These are phyloP conservation scores for Thelephora terrestris DNA, from an alignment of 1,284 basidiomycete genomes.

Conservation along the genomic window DNA sequence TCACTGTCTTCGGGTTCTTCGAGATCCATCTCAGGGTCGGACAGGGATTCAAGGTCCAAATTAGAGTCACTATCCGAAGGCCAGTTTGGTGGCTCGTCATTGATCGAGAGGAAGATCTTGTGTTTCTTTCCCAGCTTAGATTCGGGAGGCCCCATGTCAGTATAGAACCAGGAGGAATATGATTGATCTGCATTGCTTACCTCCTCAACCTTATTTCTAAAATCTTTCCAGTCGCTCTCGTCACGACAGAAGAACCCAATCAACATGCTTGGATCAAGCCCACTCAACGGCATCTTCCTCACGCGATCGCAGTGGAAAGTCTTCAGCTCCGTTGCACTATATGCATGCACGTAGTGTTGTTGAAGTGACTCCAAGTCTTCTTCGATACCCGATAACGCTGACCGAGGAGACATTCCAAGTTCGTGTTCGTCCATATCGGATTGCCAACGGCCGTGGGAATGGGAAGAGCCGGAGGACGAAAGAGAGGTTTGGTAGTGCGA, in stretches of 20 bases:
- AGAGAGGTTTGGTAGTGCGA: constrained; percentile 13
- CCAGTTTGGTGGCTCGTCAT: constrained; percentile 82
- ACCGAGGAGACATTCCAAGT: constrained; percentile 13
- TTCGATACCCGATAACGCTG: constrained; percentile 9
- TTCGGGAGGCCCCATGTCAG: not conserved
- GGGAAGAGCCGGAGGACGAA: constrained; percentile 24
- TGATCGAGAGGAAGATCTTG: constrained; percentile 71
- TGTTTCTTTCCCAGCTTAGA: constrained; percentile 32
- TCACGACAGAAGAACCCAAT: constrained; percentile 84
- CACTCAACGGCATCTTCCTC: constrained; percentile 84
- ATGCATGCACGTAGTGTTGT: constrained; percentile 56
- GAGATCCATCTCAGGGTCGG: constrained; percentile 58
- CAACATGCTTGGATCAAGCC: constrained; percentile 96
- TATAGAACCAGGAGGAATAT: constrained; percentile 3
- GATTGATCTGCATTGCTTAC: constrained; percentile 27
- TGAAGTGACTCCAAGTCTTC: constrained; percentile 35
- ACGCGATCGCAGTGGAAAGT: constrained; percentile 94
- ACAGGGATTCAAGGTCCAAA: constrained; percentile 72
- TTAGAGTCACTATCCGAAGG: constrained; percentile 58
- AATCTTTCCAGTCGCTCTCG: constrained; percentile 78
- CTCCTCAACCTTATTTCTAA: constrained; percentile 61
- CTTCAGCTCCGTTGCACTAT: constrained; percentile 54
- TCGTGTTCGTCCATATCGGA: constrained; percentile 30
- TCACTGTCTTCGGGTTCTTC: constrained; percentile 30
- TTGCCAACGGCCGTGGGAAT: constrained; percentile 24